Evolutionary conservation across 148 eudicot species (phyloP), one percentile per base, ranked within the genome.

Genomic region (Silene conica): DNA sequence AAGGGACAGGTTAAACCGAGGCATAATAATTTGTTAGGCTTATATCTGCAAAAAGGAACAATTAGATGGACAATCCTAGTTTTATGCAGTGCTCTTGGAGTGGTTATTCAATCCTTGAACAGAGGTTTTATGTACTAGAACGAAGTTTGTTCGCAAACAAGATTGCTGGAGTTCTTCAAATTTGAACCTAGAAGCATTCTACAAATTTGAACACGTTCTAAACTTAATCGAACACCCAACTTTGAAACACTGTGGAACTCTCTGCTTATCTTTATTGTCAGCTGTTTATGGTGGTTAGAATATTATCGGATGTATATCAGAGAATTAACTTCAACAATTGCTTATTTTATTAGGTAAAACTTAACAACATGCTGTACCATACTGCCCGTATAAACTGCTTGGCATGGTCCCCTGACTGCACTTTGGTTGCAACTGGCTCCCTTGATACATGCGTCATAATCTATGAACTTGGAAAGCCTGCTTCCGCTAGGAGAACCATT

Each of bases 301-400:
- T 22, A 61, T 61, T 7, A 20, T 68, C 56, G 23, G 72, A 59
- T 20, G 34, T 21, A 46, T 23, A 15, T 48, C 5, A 25, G 16
- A 48, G 45, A 14, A 13, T 19, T 46, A 26, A 25, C 19, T 31
- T 60, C 60, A 43, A 20, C 16, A n/a, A 25, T 22, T 25, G 14
- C 65, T 56, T 74, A 48, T 34, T 50, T 79, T 78, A 76, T 41
- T 83, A 94, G 98, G 86, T 94, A 66, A 94, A 89, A 83, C 96
- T 94, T 61, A 91, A 94, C 78, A 89, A 94, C 74, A 89, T 94
- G 96, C 57, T 89, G 73, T 94, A 89, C 78, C 98, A 91, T 76
- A 83, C 90, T 59, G 97, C 98, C 22, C 91, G 97, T 48, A 84
- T 94, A 80, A 89, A 94, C 81, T 83, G 96, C 82, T 71, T 94